Conservation (phyloP, 1,284 basidiomycete species). For the Sanguinoderma infundibulare region DNA sequence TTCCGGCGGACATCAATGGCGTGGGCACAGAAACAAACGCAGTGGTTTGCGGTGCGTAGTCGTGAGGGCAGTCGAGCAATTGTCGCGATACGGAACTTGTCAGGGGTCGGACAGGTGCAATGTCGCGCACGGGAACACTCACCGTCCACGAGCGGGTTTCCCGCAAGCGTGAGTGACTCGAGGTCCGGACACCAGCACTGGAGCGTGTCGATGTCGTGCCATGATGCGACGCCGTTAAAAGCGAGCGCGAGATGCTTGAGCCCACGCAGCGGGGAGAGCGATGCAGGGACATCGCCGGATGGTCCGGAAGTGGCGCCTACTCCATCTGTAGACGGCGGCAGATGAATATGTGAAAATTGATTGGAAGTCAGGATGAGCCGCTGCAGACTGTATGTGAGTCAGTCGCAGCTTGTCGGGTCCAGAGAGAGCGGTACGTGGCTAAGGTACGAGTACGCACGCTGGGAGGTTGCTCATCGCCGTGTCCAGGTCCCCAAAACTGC, state of each 20-base stretch:
- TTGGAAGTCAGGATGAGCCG: constrained; percentile 77
- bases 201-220: constrained; percentile 76
- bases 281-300: constrained; percentile 15
- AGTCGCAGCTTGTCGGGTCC: constrained; percentile 17
- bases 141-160: constrained; percentile 69
- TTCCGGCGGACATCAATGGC: not conserved
- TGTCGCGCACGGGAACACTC: constrained; percentile 14
- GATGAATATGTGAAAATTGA: constrained; percentile 48
- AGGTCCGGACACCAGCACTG: constrained; percentile 68
- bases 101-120: not conserved
- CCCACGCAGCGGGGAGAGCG: constrained; percentile 28
- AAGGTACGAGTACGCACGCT: constrained; percentile 46
- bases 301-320: not conserved
- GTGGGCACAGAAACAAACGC: no score
- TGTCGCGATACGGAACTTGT: not conserved
- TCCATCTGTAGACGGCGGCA: constrained; percentile 1
- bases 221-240: constrained; percentile 62
- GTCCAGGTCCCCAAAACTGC: constrained; percentile 62
- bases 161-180: constrained; percentile 57
- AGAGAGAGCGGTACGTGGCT: not conserved
- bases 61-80: not conserved
- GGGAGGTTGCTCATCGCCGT: constrained; percentile 51
- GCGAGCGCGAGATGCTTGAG: constrained; percentile 66
- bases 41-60: not conserved
- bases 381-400: constrained; percentile 48